Evolutionary conservation across 495 filamentous ascomycete genomes (phyloP), one percentile per base, ranked within the genome.

Genomic region (Halenospora varia): DNA sequence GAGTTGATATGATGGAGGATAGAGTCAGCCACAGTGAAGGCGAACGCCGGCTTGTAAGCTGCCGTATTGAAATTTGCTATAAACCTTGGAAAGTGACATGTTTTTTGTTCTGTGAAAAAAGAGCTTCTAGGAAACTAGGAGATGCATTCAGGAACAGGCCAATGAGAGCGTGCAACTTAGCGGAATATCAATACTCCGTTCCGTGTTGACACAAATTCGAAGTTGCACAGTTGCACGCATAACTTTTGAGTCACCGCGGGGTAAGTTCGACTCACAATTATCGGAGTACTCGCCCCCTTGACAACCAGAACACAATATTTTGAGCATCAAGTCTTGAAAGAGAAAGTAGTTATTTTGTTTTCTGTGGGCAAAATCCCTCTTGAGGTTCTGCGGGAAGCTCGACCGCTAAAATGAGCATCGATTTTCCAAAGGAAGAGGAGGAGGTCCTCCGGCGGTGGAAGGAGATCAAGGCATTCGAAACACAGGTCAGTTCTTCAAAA

Each of bases 371-470:
- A 3, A 40, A 8, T 26, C n/a, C 17, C 10, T 24, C 50, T 6
- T 18, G 1, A 10, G 39, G 8, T n/a, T 15, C 50, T 19, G 19
- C 17, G 11, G 18, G n/a, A 41, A 18, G 44, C 22, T 51, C 53
- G 35, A 41, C 45, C 56, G 47, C 55, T 35, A 58, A 46, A 56
- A 94, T 92, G 88, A 91, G 87, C 63, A 92, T 97, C 76, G 81
- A 94, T 74, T 96, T 96, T 73, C 89, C 92, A 54, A 85, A 87
- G 69, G 90, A 92, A 68, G 93, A 97, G 81, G 89, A 92, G 75
- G 73, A 71, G 56, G 77, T 93, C 68, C 83, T 96, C 70, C 71
- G 82, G 68, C 74, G 82, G 72, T 97, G 93, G 93, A 87, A 81
- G 66, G 88, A 92, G 68, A 96, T 96, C 73, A 80, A 90, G 67